Base-by-base conservation (phyloP, 176 grass and related monocot species). In the Oryza meridionalis region DNA sequence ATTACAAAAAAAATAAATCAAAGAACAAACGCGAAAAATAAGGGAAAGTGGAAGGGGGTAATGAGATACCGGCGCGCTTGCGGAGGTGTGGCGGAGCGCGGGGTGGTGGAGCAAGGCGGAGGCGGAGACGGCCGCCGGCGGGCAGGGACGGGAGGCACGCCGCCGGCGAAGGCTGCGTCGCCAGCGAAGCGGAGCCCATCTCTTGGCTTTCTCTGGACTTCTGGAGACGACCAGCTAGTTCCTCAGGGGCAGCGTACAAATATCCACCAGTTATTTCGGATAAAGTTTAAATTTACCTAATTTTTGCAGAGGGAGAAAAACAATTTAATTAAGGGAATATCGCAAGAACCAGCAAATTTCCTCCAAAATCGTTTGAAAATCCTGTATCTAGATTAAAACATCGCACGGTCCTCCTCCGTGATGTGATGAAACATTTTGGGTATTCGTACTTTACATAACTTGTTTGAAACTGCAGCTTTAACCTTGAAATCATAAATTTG, bases 101-200 rank as follows among this genome's bases (percentile, higher is more conserved):
- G 1, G 1, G 29, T 33, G 15, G 29, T 24, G 15, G 58, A 35
- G 24, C 47, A 17, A 62, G 42, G 25, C 37, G 49, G 42, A 25
- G 53, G 32, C 43, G 21, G 44, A 69, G 53, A 15, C 29, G 77
- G 43, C 49, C 50, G 45, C 51, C 35, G 70, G 53, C 10, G 43
- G 31, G 55, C 75, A 65, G 58, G 29, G 24, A 70, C 78, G 77
- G 31, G 70, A 43, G 55, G 82, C 68, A 62, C 53, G 40, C 81
- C 44, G 86, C 32, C 50, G 80, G 80, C 11, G 90, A 79, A 65
- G 90, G 62, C 47, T 24, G 72, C 49, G 77, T 82, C 22, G 82
- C 66, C 53, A 83, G 71, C 3, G 78, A 76, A 49, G 35, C 68
- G 40, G 69, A 70, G 31, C 69, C 78, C 91, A 94, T 90, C 37